Conservation (phyloP, 768 basidiomycete species). For the Boletus fagicola region DNA sequence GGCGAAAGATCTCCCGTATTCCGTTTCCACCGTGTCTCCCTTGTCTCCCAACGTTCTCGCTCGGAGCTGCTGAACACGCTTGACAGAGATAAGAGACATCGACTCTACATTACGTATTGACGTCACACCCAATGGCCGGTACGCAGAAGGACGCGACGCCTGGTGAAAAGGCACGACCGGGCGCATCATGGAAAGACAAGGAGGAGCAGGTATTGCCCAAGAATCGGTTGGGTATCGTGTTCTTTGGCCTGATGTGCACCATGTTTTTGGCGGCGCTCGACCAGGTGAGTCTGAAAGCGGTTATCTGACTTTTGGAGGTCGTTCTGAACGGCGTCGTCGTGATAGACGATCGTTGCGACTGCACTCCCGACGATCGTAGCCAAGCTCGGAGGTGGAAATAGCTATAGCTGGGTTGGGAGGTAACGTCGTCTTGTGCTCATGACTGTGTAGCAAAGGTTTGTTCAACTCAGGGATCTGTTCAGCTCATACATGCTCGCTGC, state of each 20-base stretch:
- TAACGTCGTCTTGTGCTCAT: conserved; percentile 24
- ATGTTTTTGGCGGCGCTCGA: conserved; percentile 50
- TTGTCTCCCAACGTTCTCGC: not conserved
- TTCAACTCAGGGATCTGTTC: not conserved
- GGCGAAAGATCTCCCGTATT: not conserved
- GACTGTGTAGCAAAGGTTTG: not conserved
- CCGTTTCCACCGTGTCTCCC: not conserved
- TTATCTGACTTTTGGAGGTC: not conserved
- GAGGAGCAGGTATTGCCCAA: conserved; percentile 56
- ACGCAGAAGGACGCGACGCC: not conserved
- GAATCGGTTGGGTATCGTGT: conserved; percentile 25
- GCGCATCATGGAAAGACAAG: conserved; percentile 52
- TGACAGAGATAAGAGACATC: not conserved
- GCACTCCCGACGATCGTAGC: conserved; percentile 73
- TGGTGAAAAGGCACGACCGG: conserved; percentile 35
- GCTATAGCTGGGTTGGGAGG: conserved; percentile 77
- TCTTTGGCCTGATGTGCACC: conserved; percentile 32
- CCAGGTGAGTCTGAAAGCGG: conserved; percentile 40
- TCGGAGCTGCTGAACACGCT: not conserved
- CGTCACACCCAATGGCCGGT: conserved; percentile 7
- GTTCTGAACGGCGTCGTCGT: not conserved
- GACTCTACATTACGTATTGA: not conserved
- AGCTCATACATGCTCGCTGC: conserved; percentile 76
- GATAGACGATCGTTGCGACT: conserved; percentile 67
- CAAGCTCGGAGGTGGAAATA: conserved; percentile 59